Base-by-base conservation (phyloP, 192 early-diverging fungal genomes). In the Phlyctochytrium arcticum region DNA sequence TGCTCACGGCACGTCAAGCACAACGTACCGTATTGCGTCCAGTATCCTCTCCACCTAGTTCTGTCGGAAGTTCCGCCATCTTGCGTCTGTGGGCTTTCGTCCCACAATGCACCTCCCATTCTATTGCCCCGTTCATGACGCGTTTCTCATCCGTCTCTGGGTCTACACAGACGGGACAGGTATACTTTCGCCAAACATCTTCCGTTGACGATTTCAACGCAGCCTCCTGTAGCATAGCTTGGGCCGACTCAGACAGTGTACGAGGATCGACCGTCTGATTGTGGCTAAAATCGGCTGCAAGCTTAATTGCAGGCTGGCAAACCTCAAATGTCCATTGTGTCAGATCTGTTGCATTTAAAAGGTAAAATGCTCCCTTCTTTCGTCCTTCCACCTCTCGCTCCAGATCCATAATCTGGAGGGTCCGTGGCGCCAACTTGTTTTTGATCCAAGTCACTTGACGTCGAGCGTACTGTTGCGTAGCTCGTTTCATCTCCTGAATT, bases 401-500 rank as follows among this genome's bases (percentile, higher is more conserved):
- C 7, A 8, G 10, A 3, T n/a, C 49, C 12, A 61, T 49, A 5
- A 15, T n/a, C n/a, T n/a, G 23, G 27, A 71, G 26, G 35, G 59
- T 70, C 33, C 31, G 32, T 3, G 50, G 44, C 6, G 57, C 72
- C 1, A 93, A 69, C 48, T 89, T 90, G 67, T 93, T 93, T 21
- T 77, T 75, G 27, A 94, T 90, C 92, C 92, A 94, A 10, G 77
- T 73, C 0, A 91, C 77, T 66, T 94, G 92, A 33, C 83, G 69
- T 39, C 87, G 81, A 17, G 96, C 92, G 70, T 98, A 98, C 42
- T 89, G 83, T 26, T 93, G 72, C n/a, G 93, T 98, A 5, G 80
- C 85, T 5, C 71, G 68, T 69, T 94, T 97, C 94, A 98, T 96
- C 0, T 71, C 74, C 46, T 92, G 89, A 24, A 90, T 69, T 21